phyloP scores from a whole-genome alignment of 352 stramenopile genomes.

The Globisporangium sylvaticum region DNA sequence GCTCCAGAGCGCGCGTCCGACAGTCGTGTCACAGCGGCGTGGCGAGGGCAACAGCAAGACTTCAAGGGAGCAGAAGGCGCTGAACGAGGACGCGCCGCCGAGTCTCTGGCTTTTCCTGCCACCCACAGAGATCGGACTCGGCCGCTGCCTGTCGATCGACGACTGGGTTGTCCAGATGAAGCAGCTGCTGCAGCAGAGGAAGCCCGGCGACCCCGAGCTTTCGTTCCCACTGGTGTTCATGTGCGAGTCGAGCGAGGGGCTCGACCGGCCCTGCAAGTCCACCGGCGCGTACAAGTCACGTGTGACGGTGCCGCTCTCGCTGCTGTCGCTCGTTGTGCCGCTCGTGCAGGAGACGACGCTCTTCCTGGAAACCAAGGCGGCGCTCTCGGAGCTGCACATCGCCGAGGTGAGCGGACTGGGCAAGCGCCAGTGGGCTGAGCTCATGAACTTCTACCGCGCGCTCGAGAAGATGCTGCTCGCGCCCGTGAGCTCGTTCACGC shows the following conservation, averaged over 20 bases:
- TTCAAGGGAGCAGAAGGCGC: neutral
- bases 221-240: conserved; percentile 57
- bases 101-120: conserved; percentile 67
- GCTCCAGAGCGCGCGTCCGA: conserved; percentile 4
- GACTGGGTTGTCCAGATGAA: conserved; percentile 45
- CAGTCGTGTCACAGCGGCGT: neutral
- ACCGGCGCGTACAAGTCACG: conserved; percentile 23
- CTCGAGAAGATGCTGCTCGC: conserved; percentile 51
- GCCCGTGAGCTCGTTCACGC: conserved; percentile 44
- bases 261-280: conserved; percentile 19
- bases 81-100: conserved; percentile 32
- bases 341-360: conserved; percentile 63
- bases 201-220: conserved; percentile 24
- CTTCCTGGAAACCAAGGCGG: conserved; percentile 51
- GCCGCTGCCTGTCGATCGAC: conserved; percentile 33
- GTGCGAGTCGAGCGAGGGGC: conserved; percentile 40
- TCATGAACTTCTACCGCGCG: conserved; percentile 54
- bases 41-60: neutral
- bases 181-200: conserved; percentile 26
- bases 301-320: conserved; percentile 31
- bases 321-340: conserved; percentile 56
- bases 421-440: conserved; percentile 41
- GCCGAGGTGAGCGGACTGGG: conserved; percentile 39
- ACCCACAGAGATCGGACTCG: conserved; percentile 32
- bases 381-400: conserved; percentile 30